Conservation (phyloP, 2,329 filamentous ascomycete genomes). For the Ophioceras dolichostomum region DNA sequence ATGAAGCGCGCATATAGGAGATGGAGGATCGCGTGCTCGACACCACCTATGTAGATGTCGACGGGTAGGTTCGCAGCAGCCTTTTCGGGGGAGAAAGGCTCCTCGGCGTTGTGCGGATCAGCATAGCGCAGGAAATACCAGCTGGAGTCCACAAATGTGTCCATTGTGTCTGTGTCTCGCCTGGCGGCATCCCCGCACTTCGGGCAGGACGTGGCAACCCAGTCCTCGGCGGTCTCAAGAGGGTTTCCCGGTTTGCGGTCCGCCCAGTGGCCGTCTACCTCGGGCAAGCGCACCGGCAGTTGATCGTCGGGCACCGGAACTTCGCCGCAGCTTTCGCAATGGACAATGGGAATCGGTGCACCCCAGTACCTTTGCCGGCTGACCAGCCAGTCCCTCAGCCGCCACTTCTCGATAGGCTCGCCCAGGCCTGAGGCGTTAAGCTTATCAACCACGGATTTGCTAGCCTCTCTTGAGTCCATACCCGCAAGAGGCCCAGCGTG, state of each 20-base stretch:
- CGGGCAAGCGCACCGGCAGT: slow-evolving; percentile 64
- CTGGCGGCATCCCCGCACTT: slow-evolving; percentile 58
- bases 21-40: slow-evolving; percentile 86
- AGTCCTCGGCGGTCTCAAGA: slow-evolving; percentile 57
- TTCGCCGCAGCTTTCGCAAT: slow-evolving; percentile 64
- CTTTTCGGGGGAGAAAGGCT: slow-evolving; percentile 48
- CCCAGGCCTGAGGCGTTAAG: slow-evolving; percentile 46
- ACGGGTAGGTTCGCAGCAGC: slow-evolving; percentile 54
- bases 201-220: slow-evolving; percentile 66
- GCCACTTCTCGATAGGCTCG: slow-evolving; percentile 58
- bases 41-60: slow-evolving; percentile 78
- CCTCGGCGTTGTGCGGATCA: slow-evolving; percentile 52
- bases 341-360: slow-evolving; percentile 77
- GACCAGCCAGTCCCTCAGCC: slow-evolving; percentile 78
- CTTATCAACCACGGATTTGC: slow-evolving; percentile 43
- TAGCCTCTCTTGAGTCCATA: slow-evolving; percentile 50
- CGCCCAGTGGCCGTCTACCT: slow-evolving; percentile 55
- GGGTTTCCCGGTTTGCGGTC: slow-evolving; percentile 64
- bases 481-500: slow-evolving; percentile 54
- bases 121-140: slow-evolving; percentile 84
- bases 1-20: slow-evolving; percentile 83
- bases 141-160: slow-evolving; percentile 90
- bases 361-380: slow-evolving; percentile 93
- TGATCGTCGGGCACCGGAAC: slow-evolving; percentile 68
- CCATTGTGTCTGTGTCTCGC: slow-evolving; percentile 89